Percentiles rank a stretch among this genome's conserved stretches.
These are phyloP conservation scores for Amniculicola lignicola DNA, from an alignment of 495 filamentous ascomycete genomes.

Conservation along the genomic window DNA sequence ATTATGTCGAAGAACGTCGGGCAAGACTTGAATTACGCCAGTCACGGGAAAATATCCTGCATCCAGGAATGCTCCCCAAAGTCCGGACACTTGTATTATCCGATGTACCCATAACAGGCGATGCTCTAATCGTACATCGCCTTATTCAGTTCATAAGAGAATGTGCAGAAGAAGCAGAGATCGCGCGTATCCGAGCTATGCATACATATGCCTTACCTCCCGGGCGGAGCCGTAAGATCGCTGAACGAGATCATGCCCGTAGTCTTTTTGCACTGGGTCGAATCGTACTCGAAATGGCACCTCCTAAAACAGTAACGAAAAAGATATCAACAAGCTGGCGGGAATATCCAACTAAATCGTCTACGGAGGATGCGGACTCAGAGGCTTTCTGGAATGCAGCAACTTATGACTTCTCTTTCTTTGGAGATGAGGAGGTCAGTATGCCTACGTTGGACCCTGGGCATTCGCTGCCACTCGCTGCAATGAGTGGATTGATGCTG, in stretches of 20 bases:
- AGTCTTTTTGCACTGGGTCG: conserved; percentile 55
- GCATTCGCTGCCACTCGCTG: conserved; percentile 21
- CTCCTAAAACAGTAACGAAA: conserved; percentile 34
- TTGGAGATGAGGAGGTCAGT: conserved; percentile 59
- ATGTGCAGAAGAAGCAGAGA: conserved; percentile 57
- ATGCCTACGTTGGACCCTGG: conserved; percentile 41
- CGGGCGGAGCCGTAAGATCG: conserved; percentile 39
- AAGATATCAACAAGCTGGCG: conserved; percentile 43
- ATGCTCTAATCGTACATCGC: conserved; percentile 46
- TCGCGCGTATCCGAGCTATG: conserved; percentile 54
- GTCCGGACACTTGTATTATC: conserved; percentile 57
- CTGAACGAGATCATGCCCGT: conserved; percentile 45
- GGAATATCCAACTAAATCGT: conserved; percentile 48
- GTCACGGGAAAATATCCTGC: conserved; percentile 40
- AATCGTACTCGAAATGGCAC: conserved; percentile 57
- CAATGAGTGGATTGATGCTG: conserved; percentile 32
- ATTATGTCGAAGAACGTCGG: conserved; percentile 26
- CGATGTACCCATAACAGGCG: conserved; percentile 54
- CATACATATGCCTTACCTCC: conserved; percentile 53
- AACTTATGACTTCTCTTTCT: conserved; percentile 62
- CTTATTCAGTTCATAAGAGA: conserved; percentile 57
- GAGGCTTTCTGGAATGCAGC: conserved; percentile 61
- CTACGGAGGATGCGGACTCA: conserved; percentile 59
- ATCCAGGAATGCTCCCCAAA: conserved; percentile 57
- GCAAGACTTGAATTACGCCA: conserved; percentile 27